Evolutionary conservation across 129 eudicot species (phyloP).

Genomic region (Flaveria ramosissima): DNA sequence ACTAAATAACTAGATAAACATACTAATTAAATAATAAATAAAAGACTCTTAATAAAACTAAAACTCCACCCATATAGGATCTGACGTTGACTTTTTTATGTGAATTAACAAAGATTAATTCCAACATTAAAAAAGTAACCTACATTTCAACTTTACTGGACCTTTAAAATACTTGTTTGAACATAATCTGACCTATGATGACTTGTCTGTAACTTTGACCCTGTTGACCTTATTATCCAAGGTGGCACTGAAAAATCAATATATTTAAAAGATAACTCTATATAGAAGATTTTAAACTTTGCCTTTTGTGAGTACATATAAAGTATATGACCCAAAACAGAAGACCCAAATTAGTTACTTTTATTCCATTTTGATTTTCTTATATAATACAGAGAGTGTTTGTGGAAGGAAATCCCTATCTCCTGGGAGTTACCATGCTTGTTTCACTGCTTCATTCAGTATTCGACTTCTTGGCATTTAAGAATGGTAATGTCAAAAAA

Average conservation of each 20-base stretch:
- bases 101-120: no score
- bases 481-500: constrained; percentile 60
- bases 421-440: constrained; percentile 81
- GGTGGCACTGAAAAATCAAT: background rate
- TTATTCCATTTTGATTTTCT: background rate
- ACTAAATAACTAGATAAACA: no score
- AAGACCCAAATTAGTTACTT: background rate
- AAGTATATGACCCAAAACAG: background rate
- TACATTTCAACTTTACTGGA: background rate
- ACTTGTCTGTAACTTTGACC: background rate
- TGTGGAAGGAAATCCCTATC: constrained; percentile 95
- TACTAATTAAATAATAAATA: no score
- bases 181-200: background rate
- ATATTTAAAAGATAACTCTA: background rate
- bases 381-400: constrained; percentile 74
- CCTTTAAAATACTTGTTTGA: background rate
- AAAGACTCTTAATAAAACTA: no score
- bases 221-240: background rate
- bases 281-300: background rate
- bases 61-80: no score
- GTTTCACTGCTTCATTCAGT: constrained; percentile 89
- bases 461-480: constrained; percentile 95
- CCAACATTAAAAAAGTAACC: background rate
- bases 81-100: no score
- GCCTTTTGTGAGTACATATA: background rate